These are phyloP conservation scores for Bryum argenteum DNA, from an alignment of 225 moss, liverwort and hornwort species.

Conservation along the genomic window DNA sequence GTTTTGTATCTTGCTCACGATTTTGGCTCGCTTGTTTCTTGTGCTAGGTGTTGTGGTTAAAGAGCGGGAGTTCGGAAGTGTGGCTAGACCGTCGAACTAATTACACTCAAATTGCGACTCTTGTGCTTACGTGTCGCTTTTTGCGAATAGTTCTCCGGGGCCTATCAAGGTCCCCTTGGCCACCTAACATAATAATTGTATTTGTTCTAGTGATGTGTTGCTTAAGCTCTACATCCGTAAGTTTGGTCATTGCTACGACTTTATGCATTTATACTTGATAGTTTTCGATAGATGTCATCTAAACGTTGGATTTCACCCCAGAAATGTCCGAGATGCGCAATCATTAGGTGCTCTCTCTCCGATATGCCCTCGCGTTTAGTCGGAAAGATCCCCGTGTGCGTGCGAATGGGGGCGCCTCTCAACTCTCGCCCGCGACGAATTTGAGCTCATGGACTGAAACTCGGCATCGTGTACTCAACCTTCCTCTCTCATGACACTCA, in stretches of 20 bases:
- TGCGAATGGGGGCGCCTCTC: conserved; percentile 91
- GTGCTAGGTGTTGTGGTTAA: conserved; percentile 87
- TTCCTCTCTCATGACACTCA: too few relatives aligned
- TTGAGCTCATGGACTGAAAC: conserved; percentile 96
- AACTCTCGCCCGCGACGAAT: conserved; percentile 88
- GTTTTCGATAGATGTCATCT: conserved; percentile 24
- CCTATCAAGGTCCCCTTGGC: background rate
- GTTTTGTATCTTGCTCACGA: conserved; percentile 12
- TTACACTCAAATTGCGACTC: conserved; percentile 55
- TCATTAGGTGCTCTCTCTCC: conserved; percentile 85
- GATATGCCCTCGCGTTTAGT: conserved; percentile 91
- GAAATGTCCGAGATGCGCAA: conserved; percentile 91
- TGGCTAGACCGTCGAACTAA: conserved; percentile 99
- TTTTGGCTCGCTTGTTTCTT: conserved; percentile 11
- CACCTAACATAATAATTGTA: background rate
- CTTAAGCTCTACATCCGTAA: background rate
- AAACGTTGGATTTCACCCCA: conserved; percentile 56
- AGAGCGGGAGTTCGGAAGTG: conserved; percentile 96
- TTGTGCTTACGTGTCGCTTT: background rate
- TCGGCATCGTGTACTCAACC: conserved; percentile 76
- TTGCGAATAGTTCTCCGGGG: background rate
- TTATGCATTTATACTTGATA: conserved; percentile 26
- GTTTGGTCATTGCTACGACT: background rate
- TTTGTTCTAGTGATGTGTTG: background rate
- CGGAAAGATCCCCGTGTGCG: conserved; percentile 92